Evolutionary conservation across 2,329 filamentous ascomycete genomes (phyloP), one percentile per base, ranked within the genome.

Genomic region (Xylaria sp.): DNA sequence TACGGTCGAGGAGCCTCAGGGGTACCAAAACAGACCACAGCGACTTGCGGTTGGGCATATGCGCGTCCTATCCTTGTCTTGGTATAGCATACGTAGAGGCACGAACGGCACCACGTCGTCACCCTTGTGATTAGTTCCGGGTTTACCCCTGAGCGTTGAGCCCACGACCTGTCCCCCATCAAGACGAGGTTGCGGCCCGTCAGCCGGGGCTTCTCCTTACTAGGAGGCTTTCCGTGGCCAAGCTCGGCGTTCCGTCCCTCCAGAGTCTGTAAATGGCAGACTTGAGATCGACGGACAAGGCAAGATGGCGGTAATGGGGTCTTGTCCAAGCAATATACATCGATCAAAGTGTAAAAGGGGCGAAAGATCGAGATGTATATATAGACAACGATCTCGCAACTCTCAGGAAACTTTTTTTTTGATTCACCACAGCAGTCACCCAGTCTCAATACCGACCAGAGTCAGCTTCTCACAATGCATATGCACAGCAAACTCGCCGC

Each of bases 401-500:
- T 47, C 42, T 68, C 61, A 54, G 15, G 15, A 47, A 37, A 4
- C 43, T 63, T 15, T 25, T 64, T 53, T 67, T 52, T n/a, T 65
- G 56, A 55, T 57, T 57, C 60, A 61, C 49, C 43, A 59, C 61
- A 57, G 35, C 55, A 64, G 54, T 64, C 61, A 61, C 49, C 51
- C 14, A 51, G 40, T 59, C 55, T 42, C 53, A n/a, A 12, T 17
- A 57, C 56, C 53, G 31, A 58, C 53, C 47, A 62, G 57, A 64
- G 33, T 46, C 55, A 52, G 28, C 28, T 60, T 19, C 9, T 60
- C 65, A 70, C 47, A 40, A 72, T 72, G 70, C 54, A 52, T 40
- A 71, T 71, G 69, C 53, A 70, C 45, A 68, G 64, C 61, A 72
- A 73, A 56, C 51, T 77, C 68, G 75, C 72, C 35, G 60, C 66